Conservation (phyloP, 768 basidiomycete species). For the Suillus ampliporus region DNA sequence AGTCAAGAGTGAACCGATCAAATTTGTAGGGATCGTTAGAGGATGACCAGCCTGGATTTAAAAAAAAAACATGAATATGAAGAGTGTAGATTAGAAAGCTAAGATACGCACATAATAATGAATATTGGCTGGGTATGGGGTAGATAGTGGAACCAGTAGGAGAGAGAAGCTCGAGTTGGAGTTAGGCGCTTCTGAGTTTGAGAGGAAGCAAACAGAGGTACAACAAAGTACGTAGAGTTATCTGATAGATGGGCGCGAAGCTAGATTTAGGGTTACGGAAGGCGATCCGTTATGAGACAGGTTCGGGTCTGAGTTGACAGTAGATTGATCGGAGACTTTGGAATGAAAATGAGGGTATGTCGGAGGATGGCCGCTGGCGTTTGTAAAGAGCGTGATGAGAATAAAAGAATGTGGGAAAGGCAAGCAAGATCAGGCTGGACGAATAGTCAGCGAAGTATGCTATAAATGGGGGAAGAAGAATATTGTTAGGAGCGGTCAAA, state of each 20-base stretch:
- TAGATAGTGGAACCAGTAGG: neutral
- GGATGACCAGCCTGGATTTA: constrained; percentile 21
- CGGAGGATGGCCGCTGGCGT: no score
- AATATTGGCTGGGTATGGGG: no score
- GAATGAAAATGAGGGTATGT: neutral
- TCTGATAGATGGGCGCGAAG: constrained; percentile 16
- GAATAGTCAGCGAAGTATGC: no score
- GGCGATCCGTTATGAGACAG: constrained; percentile 1
- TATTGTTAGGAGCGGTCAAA: no score
- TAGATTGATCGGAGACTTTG: neutral
- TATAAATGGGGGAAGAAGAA: no score
- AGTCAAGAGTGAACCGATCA: constrained; percentile 1
- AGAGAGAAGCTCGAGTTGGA: constrained; percentile 6
- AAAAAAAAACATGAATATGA: constrained; percentile 9
- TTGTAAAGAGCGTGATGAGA: no score
- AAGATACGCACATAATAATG: constrained; percentile 29
- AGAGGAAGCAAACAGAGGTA: constrained; percentile 21
- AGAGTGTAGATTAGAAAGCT: constrained; percentile 1
- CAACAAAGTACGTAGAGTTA: constrained; percentile 21
- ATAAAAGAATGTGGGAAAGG: no score
- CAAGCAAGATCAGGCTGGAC: no score
- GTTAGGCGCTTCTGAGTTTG: constrained; percentile 5
- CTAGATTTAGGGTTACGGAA: constrained; percentile 24
- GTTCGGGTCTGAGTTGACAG: no score
- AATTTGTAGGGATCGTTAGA: constrained; percentile 23